Evolutionary conservation across 345 rosid genomes (phyloP), one percentile per base, ranked within the genome.

Genomic region (Rhodomyrtus tomentosa): DNA sequence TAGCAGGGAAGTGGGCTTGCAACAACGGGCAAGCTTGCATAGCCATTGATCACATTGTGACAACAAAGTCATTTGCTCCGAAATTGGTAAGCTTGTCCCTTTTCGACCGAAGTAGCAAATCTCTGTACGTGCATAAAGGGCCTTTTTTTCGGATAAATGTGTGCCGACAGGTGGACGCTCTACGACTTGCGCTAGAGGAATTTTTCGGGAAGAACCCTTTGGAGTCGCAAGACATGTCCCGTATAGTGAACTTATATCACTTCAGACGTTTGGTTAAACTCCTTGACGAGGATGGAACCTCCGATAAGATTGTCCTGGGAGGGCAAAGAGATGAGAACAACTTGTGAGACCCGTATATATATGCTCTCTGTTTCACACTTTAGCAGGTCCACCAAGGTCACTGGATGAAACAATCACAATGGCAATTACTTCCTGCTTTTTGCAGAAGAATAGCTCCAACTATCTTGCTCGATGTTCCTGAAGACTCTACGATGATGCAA

Each of bases 1-100:
- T 92, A 76, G 90, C 92, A 2, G 93, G 93, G 22, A 92, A 92
- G 81, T 91, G 94, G 94, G 90, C 55, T 55, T 83, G 83, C 85
- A 92, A 89, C 82, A 87, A 82, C n/a, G 94, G 92, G 7, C 94
- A 91, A 88, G 89, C 89, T 74, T 92, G 94, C 85, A 89, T 92
- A 52, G 88, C 88, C 14, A 87, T 91, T 79, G 94, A 92, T 85
- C 87, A 91, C 82, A n/a, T 91, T 68, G 89, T 92, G 76, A 92
- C 91, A 3, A 90, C 91, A 14, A 90, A 85, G 84, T 83, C 85
- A 27, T 92, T 91, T 68, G 93, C 94, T 50, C 90, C 92, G 5
- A 87, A 85, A 58, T 81, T 92, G 92, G 93, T 91, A 89, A 83
- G 89, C 83, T 51, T 51, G 52, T 80, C 5, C 55, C 20, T 48